Evolutionary conservation across 371 early-diverging fungal species (phyloP).

Genomic region (Apophysomyces ossiformis): DNA sequence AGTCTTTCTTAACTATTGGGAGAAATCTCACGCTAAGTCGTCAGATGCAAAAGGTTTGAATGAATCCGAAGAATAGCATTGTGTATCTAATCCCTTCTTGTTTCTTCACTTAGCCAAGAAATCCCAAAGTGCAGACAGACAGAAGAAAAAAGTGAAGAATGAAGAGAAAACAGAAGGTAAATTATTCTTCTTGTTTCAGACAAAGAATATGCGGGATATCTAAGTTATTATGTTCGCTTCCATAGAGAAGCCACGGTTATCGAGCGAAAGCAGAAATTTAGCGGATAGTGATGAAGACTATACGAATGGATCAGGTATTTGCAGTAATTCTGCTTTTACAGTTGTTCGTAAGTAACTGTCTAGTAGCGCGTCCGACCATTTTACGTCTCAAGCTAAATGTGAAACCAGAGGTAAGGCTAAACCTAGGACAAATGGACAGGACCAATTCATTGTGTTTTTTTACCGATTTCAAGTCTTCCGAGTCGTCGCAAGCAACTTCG

Average conservation of each 20-base stretch:
- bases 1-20: slow-evolving; percentile 72
- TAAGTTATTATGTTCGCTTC: not conserved
- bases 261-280: not conserved
- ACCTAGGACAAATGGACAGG: no score
- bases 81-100: not conserved
- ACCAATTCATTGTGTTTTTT: not conserved
- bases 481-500: slow-evolving; percentile 6
- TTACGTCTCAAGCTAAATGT: slow-evolving; percentile 15
- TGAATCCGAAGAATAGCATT: slow-evolving; percentile 11
- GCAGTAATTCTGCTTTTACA: not conserved
- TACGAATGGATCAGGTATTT: not conserved
- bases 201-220: not conserved
- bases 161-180: slow-evolving; percentile 8
- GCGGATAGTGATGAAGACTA: slow-evolving; percentile 8
- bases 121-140: slow-evolving; percentile 11
- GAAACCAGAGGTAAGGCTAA: slow-evolving; percentile 6
- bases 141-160: slow-evolving; percentile 11
- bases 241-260: not conserved
- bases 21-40: slow-evolving; percentile 52
- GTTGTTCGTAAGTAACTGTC: not conserved
- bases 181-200: not conserved
- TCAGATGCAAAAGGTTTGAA: slow-evolving; percentile 20
- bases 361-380: slow-evolving; percentile 2
- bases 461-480: not conserved
- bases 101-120: slow-evolving; percentile 4